Evolutionary conservation across 2,329 filamentous ascomycete species (phyloP).

Genomic region (Fusarium sp.): DNA sequence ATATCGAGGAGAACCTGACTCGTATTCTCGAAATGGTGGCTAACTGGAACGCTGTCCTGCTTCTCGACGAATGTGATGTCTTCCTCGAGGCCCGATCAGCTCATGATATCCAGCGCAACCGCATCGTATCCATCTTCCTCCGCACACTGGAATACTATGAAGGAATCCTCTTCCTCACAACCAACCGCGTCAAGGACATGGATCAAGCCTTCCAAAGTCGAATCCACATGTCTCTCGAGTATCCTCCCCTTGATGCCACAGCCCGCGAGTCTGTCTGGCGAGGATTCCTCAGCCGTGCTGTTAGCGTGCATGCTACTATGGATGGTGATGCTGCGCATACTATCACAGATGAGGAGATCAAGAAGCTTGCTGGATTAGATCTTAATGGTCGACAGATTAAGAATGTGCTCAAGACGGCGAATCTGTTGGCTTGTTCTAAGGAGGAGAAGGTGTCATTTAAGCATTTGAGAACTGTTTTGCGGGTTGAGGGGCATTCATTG

Average conservation of each 20-base stretch:
- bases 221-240: constrained; percentile 62
- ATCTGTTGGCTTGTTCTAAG: constrained; percentile 50
- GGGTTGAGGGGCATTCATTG: constrained; percentile 47
- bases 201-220: constrained; percentile 61
- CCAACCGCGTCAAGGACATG: constrained; percentile 60
- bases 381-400: constrained; percentile 66
- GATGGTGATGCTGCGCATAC: constrained; percentile 49
- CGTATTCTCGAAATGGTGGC: constrained; percentile 74
- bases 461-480: constrained; percentile 50
- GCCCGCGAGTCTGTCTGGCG: constrained; percentile 56
- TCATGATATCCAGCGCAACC: constrained; percentile 51
- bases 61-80: constrained; percentile 55
- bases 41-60: constrained; percentile 56
- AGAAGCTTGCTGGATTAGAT: constrained; percentile 54
- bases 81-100: constrained; percentile 56
- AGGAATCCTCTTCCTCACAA: constrained; percentile 62
- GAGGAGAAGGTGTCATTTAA: constrained; percentile 46
- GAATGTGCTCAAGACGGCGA: constrained; percentile 58
- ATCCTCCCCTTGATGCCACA: constrained; percentile 55
- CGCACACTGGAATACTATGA: constrained; percentile 62
- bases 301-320: constrained; percentile 28
- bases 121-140: constrained; percentile 55
- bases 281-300: constrained; percentile 54
- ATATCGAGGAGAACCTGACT: constrained; percentile 71
- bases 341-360: constrained; percentile 47